These are phyloP conservation scores for Coemansia sp. DNA, from an alignment of 192 early-diverging fungal species.

Conservation along the genomic window DNA sequence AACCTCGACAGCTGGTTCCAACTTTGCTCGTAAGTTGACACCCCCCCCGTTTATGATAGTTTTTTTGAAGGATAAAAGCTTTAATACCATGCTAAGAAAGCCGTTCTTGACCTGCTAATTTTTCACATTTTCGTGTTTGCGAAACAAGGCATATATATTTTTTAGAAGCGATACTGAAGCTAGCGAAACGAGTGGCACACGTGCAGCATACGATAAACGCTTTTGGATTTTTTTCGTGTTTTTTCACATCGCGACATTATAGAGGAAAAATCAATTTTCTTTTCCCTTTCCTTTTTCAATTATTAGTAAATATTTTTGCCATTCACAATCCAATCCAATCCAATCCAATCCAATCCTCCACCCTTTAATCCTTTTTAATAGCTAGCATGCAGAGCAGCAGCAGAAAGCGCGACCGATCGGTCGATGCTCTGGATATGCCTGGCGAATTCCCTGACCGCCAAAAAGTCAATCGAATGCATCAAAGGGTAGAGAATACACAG, in stretches of 20 bases:
- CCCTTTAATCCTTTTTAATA: too few relatives aligned
- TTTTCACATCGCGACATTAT: neutral
- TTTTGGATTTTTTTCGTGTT: neutral
- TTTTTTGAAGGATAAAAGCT: neutral
- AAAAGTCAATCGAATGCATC: neutral
- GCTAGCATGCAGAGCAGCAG: neutral
- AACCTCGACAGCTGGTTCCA: constrained; percentile 9
- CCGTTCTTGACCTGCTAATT: too few relatives aligned
- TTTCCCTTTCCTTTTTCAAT: neutral
- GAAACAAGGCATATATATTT: too few relatives aligned
- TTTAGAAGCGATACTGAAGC: neutral
- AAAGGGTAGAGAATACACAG: neutral
- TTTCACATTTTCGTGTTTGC: too few relatives aligned
- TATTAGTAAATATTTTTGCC: neutral
- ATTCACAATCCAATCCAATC: neutral
- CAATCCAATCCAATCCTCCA: too few relatives aligned
- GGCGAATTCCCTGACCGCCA: constrained; percentile 27
- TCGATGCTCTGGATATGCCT: constrained; percentile 28
- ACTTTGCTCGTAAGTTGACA: neutral
- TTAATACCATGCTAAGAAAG: neutral
- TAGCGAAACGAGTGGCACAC: neutral
- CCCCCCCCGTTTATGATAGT: too few relatives aligned
- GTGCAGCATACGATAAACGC: neutral
- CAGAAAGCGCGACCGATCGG: constrained; percentile 29
- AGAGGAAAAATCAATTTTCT: too few relatives aligned